Percentiles rank a stretch among this genome's conserved stretches.
phyloP scores from a whole-genome alignment of 2,329 filamentous ascomycete species.

The Exserohilum turcica region DNA sequence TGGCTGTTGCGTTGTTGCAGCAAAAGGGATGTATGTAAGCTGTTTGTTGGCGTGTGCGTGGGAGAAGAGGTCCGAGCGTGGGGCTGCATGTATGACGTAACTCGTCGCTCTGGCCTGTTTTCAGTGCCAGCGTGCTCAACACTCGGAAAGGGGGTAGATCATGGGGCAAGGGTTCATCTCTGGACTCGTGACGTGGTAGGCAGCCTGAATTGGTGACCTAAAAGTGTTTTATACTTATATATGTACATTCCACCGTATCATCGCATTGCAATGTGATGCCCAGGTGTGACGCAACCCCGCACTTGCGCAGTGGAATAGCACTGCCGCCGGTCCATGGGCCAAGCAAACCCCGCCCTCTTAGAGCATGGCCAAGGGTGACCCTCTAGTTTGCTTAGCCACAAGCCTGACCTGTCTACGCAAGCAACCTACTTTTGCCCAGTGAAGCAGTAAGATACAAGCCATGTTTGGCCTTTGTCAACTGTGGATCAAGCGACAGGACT shows the following conservation, averaged over 20 bases:
- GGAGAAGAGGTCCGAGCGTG: slow-evolving; percentile 29
- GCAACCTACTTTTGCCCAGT: neutral
- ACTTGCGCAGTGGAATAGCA: neutral
- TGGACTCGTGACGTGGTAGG: neutral
- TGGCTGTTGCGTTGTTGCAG: slow-evolving; percentile 19
- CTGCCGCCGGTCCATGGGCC: neutral
- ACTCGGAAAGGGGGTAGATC: neutral
- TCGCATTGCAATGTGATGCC: slow-evolving; percentile 1
- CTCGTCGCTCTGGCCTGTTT: slow-evolving; percentile 15
- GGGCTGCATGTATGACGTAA: slow-evolving; percentile 41
- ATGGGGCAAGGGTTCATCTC: neutral
- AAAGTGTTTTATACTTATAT: neutral
- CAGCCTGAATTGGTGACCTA: neutral
- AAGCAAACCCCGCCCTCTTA: neutral
- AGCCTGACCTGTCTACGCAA: neutral
- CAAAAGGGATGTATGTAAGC: slow-evolving; percentile 4
- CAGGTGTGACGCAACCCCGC: neutral
- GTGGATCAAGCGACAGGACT: slow-evolving; percentile 76
- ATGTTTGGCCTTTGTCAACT: neutral
- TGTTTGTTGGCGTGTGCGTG: slow-evolving; percentile 14
- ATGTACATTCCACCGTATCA: neutral
- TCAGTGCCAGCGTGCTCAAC: neutral
- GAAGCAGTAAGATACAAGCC: neutral
- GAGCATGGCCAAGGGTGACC: neutral
- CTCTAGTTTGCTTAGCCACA: neutral